Conservation (phyloP, 169 alveolate genomes). For the Eimeria necatrix region DNA sequence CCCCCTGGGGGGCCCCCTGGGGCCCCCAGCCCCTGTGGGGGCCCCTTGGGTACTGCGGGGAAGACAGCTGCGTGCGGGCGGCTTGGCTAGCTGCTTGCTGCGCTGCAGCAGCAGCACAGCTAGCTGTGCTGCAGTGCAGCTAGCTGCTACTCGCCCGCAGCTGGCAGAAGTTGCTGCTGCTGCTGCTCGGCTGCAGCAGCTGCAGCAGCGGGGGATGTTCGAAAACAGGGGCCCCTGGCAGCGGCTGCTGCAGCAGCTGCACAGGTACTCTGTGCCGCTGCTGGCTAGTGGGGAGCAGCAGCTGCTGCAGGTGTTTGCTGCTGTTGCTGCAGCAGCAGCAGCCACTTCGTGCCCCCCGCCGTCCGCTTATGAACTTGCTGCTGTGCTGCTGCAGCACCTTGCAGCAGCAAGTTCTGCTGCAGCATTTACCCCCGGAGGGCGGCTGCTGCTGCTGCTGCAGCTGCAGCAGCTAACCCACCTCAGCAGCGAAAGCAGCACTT, state of each 20-base stretch:
- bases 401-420: background rate
- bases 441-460: conserved; percentile 32
- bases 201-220: background rate
- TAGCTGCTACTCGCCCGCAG: background rate
- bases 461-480: conserved; percentile 5
- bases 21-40: background rate
- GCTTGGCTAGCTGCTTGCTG: background rate
- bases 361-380: background rate
- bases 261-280: background rate
- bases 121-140: background rate
- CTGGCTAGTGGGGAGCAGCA: background rate
- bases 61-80: background rate
- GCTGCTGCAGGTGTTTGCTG: background rate
- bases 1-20: background rate
- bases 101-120: background rate
- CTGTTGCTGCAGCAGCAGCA: background rate
- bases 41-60: background rate
- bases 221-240: conserved; percentile 14
- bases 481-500: background rate
- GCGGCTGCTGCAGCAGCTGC: conserved; percentile 2
- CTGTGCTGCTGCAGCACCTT: background rate
- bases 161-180: background rate
- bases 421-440: background rate
- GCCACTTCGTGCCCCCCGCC: conserved; percentile 13
- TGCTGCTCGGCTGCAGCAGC: background rate